These are phyloP conservation scores for Dendrocalamus sinicus DNA, from an alignment of 176 grass and related monocot species.

Conservation along the genomic window DNA sequence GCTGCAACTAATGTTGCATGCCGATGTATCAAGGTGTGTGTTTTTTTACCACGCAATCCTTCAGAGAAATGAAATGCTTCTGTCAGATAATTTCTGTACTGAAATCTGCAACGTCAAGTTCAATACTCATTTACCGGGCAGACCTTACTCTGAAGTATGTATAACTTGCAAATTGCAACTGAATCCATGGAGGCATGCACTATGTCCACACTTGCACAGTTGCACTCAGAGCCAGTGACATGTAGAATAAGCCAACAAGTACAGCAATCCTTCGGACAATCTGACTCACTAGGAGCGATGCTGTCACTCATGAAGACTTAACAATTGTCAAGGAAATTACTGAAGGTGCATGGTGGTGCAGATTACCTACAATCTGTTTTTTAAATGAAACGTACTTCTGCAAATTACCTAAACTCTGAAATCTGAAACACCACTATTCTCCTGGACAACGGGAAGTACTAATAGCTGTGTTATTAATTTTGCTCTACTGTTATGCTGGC, in stretches of 20 bases:
- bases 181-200: background rate
- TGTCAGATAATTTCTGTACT: background rate
- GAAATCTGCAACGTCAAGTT: background rate
- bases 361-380: background rate
- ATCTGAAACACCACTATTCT: background rate
- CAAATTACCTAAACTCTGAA: background rate
- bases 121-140: background rate
- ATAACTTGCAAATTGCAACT: background rate
- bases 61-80: conserved; percentile 24
- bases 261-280: background rate
- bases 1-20: conserved; percentile 14
- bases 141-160: background rate
- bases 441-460: background rate
- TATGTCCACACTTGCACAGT: background rate
- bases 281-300: background rate
- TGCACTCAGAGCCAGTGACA: background rate
- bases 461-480: background rate
- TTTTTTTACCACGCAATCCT: conserved; percentile 41
- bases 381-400: background rate
- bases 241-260: background rate
- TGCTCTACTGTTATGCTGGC: background rate
- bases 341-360: background rate
- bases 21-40: conserved; percentile 37
- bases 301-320: background rate
- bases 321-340: background rate